Percentiles rank a stretch among this genome's conserved stretches.
Conservation (phyloP, 2,329 filamentous ascomycete genomes). For the Cadophora sp. region DNA sequence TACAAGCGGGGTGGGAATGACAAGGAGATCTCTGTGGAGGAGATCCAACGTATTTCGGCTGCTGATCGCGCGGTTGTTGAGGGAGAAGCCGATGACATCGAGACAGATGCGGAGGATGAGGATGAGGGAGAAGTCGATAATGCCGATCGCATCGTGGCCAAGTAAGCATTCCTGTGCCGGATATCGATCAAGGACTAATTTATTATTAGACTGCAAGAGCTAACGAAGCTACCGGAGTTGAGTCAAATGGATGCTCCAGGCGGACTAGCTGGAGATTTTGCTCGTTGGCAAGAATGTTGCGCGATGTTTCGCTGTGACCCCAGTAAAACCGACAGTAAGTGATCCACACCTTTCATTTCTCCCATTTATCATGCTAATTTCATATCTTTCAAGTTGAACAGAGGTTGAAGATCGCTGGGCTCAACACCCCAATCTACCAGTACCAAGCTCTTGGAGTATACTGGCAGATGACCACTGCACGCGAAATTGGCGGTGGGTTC, state of each 20-base stretch:
- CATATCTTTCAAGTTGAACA: slow-evolving; percentile 8
- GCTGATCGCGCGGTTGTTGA: slow-evolving; percentile 3
- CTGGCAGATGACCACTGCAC: slow-evolving; percentile 36
- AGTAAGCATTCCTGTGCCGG: background rate
- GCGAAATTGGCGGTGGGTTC: slow-evolving; percentile 65
- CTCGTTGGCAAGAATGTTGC: slow-evolving; percentile 32
- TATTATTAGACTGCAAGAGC: slow-evolving; percentile 26
- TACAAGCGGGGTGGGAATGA: slow-evolving; percentile 21
- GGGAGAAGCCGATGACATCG: slow-evolving; percentile 9
- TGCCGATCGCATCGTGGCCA: slow-evolving; percentile 10
- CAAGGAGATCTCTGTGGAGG: background rate
- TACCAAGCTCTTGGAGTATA: slow-evolving; percentile 37
- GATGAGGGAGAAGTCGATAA: slow-evolving; percentile 1
- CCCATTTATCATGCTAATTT: background rate
- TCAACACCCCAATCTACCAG: slow-evolving; percentile 34
- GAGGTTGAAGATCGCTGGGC: slow-evolving; percentile 27
- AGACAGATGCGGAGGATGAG: background rate
- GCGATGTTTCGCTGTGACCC: slow-evolving; percentile 33
- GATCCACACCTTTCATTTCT: background rate
- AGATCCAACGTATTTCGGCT: background rate
- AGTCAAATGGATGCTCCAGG: slow-evolving; percentile 18
- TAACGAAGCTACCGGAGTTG: slow-evolving; percentile 25
- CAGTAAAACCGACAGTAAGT: slow-evolving; percentile 5
- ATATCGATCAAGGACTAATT: background rate
- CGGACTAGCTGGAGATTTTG: background rate